Conservation (phyloP, 1,284 basidiomycete genomes). For the Cryptococcus floricola region DNA sequence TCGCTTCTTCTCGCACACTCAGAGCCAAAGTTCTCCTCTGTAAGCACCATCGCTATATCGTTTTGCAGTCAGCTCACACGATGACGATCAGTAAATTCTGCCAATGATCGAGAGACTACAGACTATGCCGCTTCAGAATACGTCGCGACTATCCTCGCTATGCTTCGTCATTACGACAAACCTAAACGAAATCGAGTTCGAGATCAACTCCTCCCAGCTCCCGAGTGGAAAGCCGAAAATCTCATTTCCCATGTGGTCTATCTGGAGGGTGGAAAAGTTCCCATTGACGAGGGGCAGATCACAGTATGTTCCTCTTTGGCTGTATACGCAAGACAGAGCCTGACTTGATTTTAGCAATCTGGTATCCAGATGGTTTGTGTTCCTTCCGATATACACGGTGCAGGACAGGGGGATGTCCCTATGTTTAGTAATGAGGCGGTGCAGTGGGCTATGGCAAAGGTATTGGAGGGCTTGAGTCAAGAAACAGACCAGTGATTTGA, state of each 20-base stretch:
- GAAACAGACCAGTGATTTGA: too few species aligned
- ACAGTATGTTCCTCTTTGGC: slow-evolving; percentile 54
- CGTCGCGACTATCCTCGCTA: slow-evolving; percentile 68
- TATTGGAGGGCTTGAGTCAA: slow-evolving; percentile 10
- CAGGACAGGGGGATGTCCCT: slow-evolving; percentile 17
- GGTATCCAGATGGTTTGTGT: slow-evolving; percentile 38
- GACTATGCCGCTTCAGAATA: slow-evolving; percentile 83
- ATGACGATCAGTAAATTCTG: slow-evolving; percentile 66
- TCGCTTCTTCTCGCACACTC: slow-evolving; percentile 69
- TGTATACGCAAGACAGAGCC: not conserved
- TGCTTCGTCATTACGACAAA: slow-evolving; percentile 60
- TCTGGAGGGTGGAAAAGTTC: slow-evolving; percentile 60
- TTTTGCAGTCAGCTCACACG: not conserved
- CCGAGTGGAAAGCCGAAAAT: slow-evolving; percentile 27
- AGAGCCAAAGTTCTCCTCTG: slow-evolving; percentile 78
- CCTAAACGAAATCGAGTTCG: slow-evolving; percentile 21
- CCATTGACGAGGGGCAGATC: slow-evolving; percentile 60
- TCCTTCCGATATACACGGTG: slow-evolving; percentile 21
- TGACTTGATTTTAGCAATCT: slow-evolving; percentile 19
- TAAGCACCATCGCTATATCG: slow-evolving; percentile 49
- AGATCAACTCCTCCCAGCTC: slow-evolving; percentile 1
- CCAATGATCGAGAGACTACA: slow-evolving; percentile 85
- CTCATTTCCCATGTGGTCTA: slow-evolving; percentile 77
- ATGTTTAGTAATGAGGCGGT: slow-evolving; percentile 39
- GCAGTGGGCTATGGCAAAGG: slow-evolving; percentile 41